phyloP scores from a whole-genome alignment of 2,329 filamentous ascomycete species.

The Fonsecaea monophora region DNA sequence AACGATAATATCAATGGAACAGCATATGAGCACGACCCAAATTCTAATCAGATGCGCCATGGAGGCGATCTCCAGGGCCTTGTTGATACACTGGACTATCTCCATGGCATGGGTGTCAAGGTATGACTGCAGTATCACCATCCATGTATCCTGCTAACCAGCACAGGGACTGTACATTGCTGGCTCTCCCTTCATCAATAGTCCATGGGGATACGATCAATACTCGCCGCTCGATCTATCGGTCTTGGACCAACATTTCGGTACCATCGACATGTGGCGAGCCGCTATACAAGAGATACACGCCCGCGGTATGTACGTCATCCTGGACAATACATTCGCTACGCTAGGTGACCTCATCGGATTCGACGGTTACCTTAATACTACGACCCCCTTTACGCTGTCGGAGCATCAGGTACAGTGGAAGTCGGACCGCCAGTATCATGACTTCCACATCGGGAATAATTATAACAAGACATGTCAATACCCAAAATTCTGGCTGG shows the following conservation, averaged over 20 bases:
- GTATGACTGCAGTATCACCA: slow-evolving; percentile 43
- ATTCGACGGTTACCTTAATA: slow-evolving; percentile 67
- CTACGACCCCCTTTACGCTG: slow-evolving; percentile 61
- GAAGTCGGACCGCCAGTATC: slow-evolving; percentile 62
- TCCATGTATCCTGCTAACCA: slow-evolving; percentile 22
- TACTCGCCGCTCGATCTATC: slow-evolving; percentile 68
- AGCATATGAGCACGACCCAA: slow-evolving; percentile 65
- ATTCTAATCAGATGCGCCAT: slow-evolving; percentile 67
- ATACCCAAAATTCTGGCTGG: slow-evolving; percentile 68
- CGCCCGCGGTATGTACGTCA: slow-evolving; percentile 67
- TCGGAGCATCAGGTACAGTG: slow-evolving; percentile 65
- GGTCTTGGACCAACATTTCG: slow-evolving; percentile 68
- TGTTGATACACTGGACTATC: slow-evolving; percentile 67
- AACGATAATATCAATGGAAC: slow-evolving; percentile 70
- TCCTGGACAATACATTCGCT: slow-evolving; percentile 70
- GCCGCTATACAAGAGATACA: slow-evolving; percentile 67
- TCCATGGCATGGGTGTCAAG: slow-evolving; percentile 70
- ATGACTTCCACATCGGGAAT: slow-evolving; percentile 64
- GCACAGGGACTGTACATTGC: slow-evolving; percentile 65
- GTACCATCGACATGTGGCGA: slow-evolving; percentile 65
- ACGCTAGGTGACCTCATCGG: slow-evolving; percentile 70
- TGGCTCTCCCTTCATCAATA: slow-evolving; percentile 69
- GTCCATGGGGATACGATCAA: slow-evolving; percentile 68
- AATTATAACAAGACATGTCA: slow-evolving; percentile 60
- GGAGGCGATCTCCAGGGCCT: slow-evolving; percentile 67